Base-by-base conservation (phyloP, 2,329 filamentous ascomycete species). In the Aquanectria penicillioides region DNA sequence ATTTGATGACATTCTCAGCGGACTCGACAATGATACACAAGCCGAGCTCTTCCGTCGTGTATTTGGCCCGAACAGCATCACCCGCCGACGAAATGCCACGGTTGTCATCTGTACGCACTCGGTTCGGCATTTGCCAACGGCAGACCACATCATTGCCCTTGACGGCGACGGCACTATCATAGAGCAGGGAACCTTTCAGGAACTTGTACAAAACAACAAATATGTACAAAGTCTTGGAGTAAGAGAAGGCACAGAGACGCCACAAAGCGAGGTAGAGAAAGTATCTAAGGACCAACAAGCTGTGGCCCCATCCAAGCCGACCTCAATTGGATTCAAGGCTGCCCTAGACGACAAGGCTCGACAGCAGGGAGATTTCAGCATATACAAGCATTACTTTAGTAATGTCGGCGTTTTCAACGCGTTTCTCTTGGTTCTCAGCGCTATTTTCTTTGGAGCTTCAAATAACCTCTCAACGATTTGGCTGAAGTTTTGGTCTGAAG, bases 101-200 rank as follows among this genome's bases (percentile, higher is more conserved):
- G 76, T 78, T 0, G 53, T 86, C 1, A 68, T 85, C 2, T 71
- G 74, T 36, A 75, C 71, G 1, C 74, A 77, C 36, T 72, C 72
- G 0, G 60, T 75, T 5, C 64, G 68, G 0, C 69, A 73, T 40
- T 50, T 79, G 4, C 70, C 74, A 0, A 62, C 65, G 29, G 78
- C 72, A 52, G 80, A 85, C 38, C 77, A 81, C 28, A 78, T 85
- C 7, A 77, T 85, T 33, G 80, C 77, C 0, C 74, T 86, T 0
- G 75, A 75, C 0, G 29, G 63, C 0, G 74, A 77, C 9, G 81
- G 82, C 0, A 73, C 64, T 0, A 59, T 84, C 2, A 68, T 78
- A 1, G 81, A 85, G 26, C 76, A 84, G 28, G 75, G 75, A 0
- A 50, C 37, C 5, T 75, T 74, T 46, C 12, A 53, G 0, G 63